phyloP scores from a whole-genome alignment of 2,329 filamentous ascomycete genomes.

The Microdochium trichocladiopsis region DNA sequence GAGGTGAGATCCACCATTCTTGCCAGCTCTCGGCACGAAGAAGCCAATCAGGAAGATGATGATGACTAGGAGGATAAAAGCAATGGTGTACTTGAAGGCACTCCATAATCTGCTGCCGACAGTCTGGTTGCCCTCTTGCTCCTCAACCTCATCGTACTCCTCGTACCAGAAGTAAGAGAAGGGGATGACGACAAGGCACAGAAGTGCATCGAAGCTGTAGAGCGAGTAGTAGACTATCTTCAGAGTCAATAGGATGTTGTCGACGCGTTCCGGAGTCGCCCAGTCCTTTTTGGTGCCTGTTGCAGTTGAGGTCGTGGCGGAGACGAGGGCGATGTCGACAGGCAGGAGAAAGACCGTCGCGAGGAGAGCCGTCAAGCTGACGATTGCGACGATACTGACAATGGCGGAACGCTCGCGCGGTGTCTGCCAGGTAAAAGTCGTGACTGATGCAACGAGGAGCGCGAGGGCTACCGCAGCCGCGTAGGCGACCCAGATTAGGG shows the following conservation, averaged over 20 bases:
- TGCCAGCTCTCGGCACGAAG: slow-evolving; percentile 77
- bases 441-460: slow-evolving; percentile 71
- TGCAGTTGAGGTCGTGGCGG: slow-evolving; percentile 71
- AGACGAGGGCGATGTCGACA: slow-evolving; percentile 91
- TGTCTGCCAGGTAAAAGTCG: slow-evolving; percentile 87
- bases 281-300: slow-evolving; percentile 86
- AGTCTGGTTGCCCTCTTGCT: slow-evolving; percentile 71
- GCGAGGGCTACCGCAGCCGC: slow-evolving; percentile 73
- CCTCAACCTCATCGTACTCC: slow-evolving; percentile 88
- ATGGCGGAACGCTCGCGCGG: slow-evolving; percentile 77
- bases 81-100: slow-evolving; percentile 86
- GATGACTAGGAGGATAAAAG: slow-evolving; percentile 72
- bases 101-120: slow-evolving; percentile 65
- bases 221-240: slow-evolving; percentile 88
- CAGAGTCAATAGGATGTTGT: slow-evolving; percentile 71
- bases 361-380: slow-evolving; percentile 80
- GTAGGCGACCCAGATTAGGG: slow-evolving; percentile 93
- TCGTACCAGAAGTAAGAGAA: slow-evolving; percentile 99
- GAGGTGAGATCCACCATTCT: slow-evolving; percentile 57
- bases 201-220: slow-evolving; percentile 83
- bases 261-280: slow-evolving; percentile 77
- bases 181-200: slow-evolving; percentile 84
- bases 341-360: slow-evolving; percentile 89
- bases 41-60: slow-evolving; percentile 88
- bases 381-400: slow-evolving; percentile 77